Evolutionary conservation across 2,329 filamentous ascomycete genomes (phyloP), one percentile per base, ranked within the genome.

Genomic region (Aureobasidium lini): DNA sequence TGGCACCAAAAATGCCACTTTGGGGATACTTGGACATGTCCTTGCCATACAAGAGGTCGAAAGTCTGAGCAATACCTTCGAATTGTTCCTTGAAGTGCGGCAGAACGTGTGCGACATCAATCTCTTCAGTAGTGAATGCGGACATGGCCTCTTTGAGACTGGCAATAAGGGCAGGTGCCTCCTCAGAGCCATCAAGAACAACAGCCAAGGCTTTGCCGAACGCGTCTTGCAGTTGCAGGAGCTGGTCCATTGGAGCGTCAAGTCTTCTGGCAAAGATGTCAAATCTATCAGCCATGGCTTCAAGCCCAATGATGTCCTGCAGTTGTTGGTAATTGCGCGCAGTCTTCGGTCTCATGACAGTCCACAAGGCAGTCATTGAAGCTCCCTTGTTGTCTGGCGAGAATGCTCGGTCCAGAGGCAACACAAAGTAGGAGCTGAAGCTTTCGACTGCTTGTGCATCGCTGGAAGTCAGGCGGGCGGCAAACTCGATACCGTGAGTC

Each of bases 311-410:
- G 18, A 78, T 64, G 2, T 70, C 66, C 18, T 71, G 62, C 5
- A 81, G 64, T 16, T 75, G 71, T 10, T 66, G 61, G 31, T 70
- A 63, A 9, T 69, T 73, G 10, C 67, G 67, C 2, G 81, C 75
- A 3, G 79, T 81, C 10, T 67, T 68, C 34, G 91, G 89, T 57
- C 88, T 83, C 67, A 95, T 82, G 1, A 77, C 68, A 43, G 83
- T 81, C 93, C 92, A 72, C 16, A 72, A 37, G 16, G 64, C 49
- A 16, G 48, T 58, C 49, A 62, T 62, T 34, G 49, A 61, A 16
- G 58, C 52, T 16, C 37, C 61, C 34, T 62, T 59, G 6, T 36
- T 61, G 47, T 39, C 50, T 31, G 32, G 57, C 11, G 28, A 63
- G 18, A 59, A 59, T 15, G 46, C 31, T 31, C 39, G 29, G 13